These are phyloP conservation scores for Psilocybe subaeruginosa DNA, from an alignment of 768 basidiomycete genomes.

Conservation along the genomic window DNA sequence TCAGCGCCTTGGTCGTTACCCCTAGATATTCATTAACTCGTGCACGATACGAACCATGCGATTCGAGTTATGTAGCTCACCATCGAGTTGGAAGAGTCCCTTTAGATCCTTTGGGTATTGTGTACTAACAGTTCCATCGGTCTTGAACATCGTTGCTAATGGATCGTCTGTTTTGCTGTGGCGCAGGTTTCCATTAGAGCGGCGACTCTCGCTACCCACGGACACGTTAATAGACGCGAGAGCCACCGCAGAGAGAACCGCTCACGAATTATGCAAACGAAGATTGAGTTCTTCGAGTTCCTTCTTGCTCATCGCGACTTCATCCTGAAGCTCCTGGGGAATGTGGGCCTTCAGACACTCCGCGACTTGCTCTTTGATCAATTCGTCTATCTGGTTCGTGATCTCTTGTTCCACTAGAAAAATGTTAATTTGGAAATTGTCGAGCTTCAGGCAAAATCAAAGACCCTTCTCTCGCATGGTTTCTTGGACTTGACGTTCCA, in stretches of 20 bases:
- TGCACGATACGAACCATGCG: not conserved
- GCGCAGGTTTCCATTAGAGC: slow-evolving; percentile 52
- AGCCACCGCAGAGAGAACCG: slow-evolving; percentile 7
- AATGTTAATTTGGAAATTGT: slow-evolving; percentile 4
- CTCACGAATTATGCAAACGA: slow-evolving; percentile 61
- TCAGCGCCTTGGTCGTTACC: slow-evolving; percentile 34
- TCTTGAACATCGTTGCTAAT: slow-evolving; percentile 51
- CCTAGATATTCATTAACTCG: slow-evolving; percentile 21
- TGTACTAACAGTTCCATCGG: slow-evolving; percentile 47
- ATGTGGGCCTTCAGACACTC: slow-evolving; percentile 48
- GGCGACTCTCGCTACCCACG: slow-evolving; percentile 53
- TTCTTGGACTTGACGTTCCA: slow-evolving; percentile 46
- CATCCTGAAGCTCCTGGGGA: slow-evolving; percentile 49
- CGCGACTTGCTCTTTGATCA: slow-evolving; percentile 54
- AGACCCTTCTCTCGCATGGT: slow-evolving; percentile 49
- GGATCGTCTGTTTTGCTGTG: slow-evolving; percentile 39
- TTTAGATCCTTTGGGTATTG: slow-evolving; percentile 55
- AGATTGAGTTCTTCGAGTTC: slow-evolving; percentile 50
- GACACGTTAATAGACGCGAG: not conserved
- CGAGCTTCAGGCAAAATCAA: not conserved
- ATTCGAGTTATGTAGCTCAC: slow-evolving; percentile 33
- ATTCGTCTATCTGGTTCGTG: slow-evolving; percentile 47
- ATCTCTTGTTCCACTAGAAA: slow-evolving; percentile 50
- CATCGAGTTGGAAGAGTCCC: slow-evolving; percentile 53
- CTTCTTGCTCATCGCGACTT: slow-evolving; percentile 44